phyloP scores from a whole-genome alignment of 257 asterid species.

The Solanum tarijense region DNA sequence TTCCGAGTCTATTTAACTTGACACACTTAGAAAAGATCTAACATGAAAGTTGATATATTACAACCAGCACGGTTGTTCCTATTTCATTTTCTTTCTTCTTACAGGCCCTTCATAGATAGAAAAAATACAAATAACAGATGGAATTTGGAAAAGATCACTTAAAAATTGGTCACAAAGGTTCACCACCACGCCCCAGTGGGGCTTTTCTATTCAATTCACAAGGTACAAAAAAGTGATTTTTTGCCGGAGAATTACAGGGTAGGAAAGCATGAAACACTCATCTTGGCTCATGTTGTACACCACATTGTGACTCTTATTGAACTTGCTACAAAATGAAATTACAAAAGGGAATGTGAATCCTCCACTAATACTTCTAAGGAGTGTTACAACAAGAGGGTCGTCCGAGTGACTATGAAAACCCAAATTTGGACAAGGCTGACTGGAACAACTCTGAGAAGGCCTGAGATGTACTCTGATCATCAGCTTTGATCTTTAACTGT shows the following conservation, averaged over 20 bases:
- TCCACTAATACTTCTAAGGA: not conserved
- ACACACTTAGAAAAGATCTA: not conserved
- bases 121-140: not conserved
- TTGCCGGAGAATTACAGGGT: not conserved
- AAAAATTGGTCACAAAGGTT: not conserved
- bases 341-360: not conserved
- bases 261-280: not conserved
- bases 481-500: constrained; percentile 83
- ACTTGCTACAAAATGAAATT: not conserved
- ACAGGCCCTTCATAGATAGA: too few relatives aligned
- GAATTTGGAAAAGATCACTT: not conserved
- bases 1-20: too few relatives aligned
- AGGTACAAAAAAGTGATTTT: not conserved
- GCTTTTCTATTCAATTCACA: not conserved
- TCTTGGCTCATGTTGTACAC: not conserved
- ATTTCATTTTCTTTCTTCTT: too few relatives aligned
- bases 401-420: constrained; percentile 20
- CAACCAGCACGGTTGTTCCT: too few relatives aligned
- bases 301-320: not conserved
- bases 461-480: constrained; percentile 64
- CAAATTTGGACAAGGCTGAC: constrained; percentile 59
- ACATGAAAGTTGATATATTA: not conserved
- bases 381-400: not conserved
- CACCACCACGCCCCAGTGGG: not conserved
- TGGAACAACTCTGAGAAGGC: constrained; percentile 68